These are phyloP conservation scores for Dispira parvispora DNA, from an alignment of 192 early-diverging fungal genomes.

Conservation along the genomic window DNA sequence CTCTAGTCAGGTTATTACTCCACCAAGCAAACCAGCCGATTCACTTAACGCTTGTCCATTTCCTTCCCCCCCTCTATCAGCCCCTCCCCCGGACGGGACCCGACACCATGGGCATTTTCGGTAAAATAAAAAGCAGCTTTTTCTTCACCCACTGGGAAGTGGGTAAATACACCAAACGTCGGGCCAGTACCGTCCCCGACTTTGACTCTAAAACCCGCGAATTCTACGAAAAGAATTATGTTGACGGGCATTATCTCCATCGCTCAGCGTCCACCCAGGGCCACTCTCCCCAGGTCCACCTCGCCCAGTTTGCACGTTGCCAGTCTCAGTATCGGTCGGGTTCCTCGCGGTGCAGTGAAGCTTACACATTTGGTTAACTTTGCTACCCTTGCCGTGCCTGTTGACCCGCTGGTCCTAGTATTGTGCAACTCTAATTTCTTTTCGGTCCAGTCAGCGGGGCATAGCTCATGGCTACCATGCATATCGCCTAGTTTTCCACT, in stretches of 20 bases:
- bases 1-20: too few relatives aligned
- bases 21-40: not conserved
- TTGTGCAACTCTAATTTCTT: too few relatives aligned
- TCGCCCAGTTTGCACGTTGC: not conserved
- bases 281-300: not conserved
- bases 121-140: conserved; percentile 29
- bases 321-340: not conserved
- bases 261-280: not conserved
- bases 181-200: conserved; percentile 13
- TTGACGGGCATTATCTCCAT: conserved; percentile 10
- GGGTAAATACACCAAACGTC: conserved; percentile 33
- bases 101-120: conserved; percentile 23
- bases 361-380: conserved; percentile 5
- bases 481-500: too few relatives aligned
- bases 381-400: too few relatives aligned
- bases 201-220: conserved; percentile 11
- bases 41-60: too few relatives aligned
- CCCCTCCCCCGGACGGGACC: not conserved
- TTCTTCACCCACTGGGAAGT: conserved; percentile 32
- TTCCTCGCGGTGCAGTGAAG: conserved; percentile 7
- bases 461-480: too few relatives aligned
- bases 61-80: too few relatives aligned
- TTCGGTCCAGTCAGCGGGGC: too few relatives aligned
- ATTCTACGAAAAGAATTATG: conserved; percentile 13
- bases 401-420: too few relatives aligned